Evolutionary conservation across 2,329 filamentous ascomycete species (phyloP), one percentile per base, ranked within the genome.

Genomic region (Sporothrix dimorphospora): DNA sequence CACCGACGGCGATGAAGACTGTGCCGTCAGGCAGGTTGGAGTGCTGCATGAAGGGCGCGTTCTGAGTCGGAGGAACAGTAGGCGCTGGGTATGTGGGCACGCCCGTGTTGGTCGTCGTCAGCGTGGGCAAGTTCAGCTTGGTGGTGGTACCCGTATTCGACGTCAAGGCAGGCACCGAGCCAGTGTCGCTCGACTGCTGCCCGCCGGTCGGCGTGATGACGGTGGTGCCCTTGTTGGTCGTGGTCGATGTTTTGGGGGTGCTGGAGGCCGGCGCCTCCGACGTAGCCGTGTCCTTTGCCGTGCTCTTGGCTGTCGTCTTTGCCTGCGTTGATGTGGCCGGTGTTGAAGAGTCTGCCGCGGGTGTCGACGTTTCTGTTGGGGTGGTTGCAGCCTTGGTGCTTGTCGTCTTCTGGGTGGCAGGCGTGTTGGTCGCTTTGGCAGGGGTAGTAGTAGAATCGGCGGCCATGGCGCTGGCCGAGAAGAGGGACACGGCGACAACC

Each of bases 1-100:
- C 92, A 61, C 96, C 96, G 0, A 98, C 96, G 27, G 90, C 92
- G 77, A 99, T 99, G 83, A 99, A 99, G 73, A 99, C 92, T 4
- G 95, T 98, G 71, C 96, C 96, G 78, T 98, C 92, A 2, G 96
- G 96, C 12, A 94, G 85, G 70, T 83, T 90, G 0, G 94, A 97
- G 78, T 91, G 90, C 79, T 94, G 91, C 93, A 98, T 97, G 80
- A 93, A 99, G 19, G 95, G 94, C 5, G 96, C 96, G 78, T 91
- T 89, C 51, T 88, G 86, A 3, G 93, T 97, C 34, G 94, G 92
- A 8, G 96, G 96, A 2, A 98, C 91, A 34, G 89, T 87, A 4
- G 94, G 86, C 1, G 92, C 83, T 5, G 94, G 92, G 75, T 92
- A 92, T 27, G 88, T 88, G 75, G 83, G 83, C 69, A 85, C 80